These are phyloP conservation scores for Talaromyces piceae DNA, from an alignment of 2,329 filamentous ascomycete genomes.

Conservation along the genomic window DNA sequence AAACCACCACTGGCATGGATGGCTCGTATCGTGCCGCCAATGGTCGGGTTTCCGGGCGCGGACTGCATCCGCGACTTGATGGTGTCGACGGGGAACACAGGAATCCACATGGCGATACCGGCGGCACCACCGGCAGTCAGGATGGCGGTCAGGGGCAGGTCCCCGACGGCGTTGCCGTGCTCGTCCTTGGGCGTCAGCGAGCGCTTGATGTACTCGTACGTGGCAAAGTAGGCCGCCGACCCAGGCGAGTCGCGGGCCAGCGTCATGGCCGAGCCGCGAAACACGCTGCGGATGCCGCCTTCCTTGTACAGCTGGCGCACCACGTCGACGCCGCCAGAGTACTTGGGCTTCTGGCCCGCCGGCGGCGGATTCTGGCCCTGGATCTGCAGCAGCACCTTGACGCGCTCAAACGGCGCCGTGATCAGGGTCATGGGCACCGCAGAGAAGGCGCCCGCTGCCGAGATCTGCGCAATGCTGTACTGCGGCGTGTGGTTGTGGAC, in stretches of 20 bases:
- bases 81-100: conserved; percentile 95
- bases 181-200: conserved; percentile 75
- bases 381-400: conserved; percentile 97
- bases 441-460: conserved; percentile 91
- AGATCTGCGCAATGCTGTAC: conserved; percentile 79
- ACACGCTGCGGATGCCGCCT: conserved; percentile 84
- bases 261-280: conserved; percentile 83
- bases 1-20: conserved; percentile 77
- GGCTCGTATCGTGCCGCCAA: conserved; percentile 69
- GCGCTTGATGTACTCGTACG: conserved; percentile 94
- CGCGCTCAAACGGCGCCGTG: conserved; percentile 97
- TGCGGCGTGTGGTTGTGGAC: conserved; percentile 54
- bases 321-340: conserved; percentile 79
- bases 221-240: conserved; percentile 90
- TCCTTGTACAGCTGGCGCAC: conserved; percentile 88
- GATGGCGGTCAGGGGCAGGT: conserved; percentile 74
- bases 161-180: conserved; percentile 62
- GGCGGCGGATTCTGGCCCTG: conserved; percentile 82
- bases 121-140: conserved; percentile 82
- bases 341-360: conserved; percentile 87
- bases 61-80: conserved; percentile 93
- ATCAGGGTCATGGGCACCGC: conserved; percentile 96
- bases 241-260: conserved; percentile 90
- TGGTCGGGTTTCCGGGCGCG: conserved; percentile 73
- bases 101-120: conserved; percentile 98